These are phyloP conservation scores for Omphalea diandra DNA, from an alignment of 441 rosid species.

Conservation along the genomic window DNA sequence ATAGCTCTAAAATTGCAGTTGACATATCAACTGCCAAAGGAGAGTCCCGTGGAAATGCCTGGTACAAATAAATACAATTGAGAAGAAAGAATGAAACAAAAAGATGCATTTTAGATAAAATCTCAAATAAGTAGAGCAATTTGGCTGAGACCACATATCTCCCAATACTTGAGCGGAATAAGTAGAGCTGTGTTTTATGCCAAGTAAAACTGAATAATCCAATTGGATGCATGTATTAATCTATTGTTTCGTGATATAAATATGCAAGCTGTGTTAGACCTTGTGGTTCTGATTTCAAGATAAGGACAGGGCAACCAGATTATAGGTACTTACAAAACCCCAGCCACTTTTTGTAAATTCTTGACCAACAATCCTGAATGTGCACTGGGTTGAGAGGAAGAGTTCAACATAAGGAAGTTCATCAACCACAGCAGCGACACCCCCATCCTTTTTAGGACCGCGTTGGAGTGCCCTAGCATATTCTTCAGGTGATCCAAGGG, in stretches of 20 bases:
- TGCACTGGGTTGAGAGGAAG: constrained; percentile 74
- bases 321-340: constrained; percentile 76
- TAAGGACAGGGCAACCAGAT: constrained; percentile 7
- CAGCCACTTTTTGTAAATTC: constrained; percentile 88
- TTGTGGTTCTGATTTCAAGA: constrained; percentile 1
- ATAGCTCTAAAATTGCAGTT: constrained; percentile 69
- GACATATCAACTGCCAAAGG: constrained; percentile 80
- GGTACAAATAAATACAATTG: not conserved
- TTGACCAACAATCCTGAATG: constrained; percentile 70
- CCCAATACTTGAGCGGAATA: not conserved
- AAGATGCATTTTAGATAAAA: not conserved
- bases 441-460: constrained; percentile 74
- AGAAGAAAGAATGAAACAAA: not conserved
- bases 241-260: not conserved
- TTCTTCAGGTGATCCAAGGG: constrained; percentile 76
- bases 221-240: not conserved
- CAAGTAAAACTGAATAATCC: not conserved
- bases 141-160: too few species aligned
- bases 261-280: not conserved
- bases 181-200: too few species aligned
- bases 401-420: constrained; percentile 76
- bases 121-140: too few species aligned
- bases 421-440: constrained; percentile 86
- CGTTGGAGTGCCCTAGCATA: constrained; percentile 62
- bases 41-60: constrained; percentile 94